phyloP scores from a whole-genome alignment of 192 early-diverging fungal species.

The Phlyctochytrium planicorne region DNA sequence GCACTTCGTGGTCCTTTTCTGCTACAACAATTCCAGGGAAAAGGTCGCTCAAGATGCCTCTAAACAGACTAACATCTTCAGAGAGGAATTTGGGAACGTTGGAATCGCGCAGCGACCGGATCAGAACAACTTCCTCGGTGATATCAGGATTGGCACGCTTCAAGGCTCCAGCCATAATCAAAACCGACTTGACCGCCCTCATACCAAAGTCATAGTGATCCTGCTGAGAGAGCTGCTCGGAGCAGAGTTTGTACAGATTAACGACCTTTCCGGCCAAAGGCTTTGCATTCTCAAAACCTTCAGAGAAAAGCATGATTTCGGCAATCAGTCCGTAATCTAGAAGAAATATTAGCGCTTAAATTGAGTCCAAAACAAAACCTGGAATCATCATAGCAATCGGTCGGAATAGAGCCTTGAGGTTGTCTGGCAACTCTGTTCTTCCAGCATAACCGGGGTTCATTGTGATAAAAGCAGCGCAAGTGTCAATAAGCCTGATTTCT shows the following conservation, averaged over 20 bases:
- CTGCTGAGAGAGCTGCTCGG: conserved; percentile 64
- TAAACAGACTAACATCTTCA: conserved; percentile 59
- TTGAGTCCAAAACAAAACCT: conserved; percentile 13
- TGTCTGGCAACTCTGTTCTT: conserved; percentile 60
- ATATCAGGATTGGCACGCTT: conserved; percentile 55
- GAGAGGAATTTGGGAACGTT: conserved; percentile 62
- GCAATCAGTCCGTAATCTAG: conserved; percentile 62
- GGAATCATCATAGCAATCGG: conserved; percentile 70
- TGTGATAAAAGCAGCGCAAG: conserved; percentile 60
- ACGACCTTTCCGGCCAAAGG: conserved; percentile 58
- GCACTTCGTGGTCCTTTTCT: conserved; percentile 51
- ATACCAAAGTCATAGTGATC: conserved; percentile 69
- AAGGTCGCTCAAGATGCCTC: conserved; percentile 55
- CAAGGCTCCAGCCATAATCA: conserved; percentile 62
- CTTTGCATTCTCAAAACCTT: conserved; percentile 63
- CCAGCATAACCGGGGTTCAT: conserved; percentile 67
- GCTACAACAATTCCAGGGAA: conserved; percentile 53
- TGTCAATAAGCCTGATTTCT: conserved; percentile 62
- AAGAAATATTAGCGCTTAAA: conserved; percentile 5
- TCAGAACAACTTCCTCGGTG: conserved; percentile 56
- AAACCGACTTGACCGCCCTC: conserved; percentile 65
- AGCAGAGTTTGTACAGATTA: conserved; percentile 63
- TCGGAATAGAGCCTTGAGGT: conserved; percentile 60
- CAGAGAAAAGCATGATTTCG: conserved; percentile 64
- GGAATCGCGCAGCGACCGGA: conserved; percentile 56